Conservation (phyloP, 1,139 yeast genomes). For the Lodderomyces orthopsilosis region DNA sequence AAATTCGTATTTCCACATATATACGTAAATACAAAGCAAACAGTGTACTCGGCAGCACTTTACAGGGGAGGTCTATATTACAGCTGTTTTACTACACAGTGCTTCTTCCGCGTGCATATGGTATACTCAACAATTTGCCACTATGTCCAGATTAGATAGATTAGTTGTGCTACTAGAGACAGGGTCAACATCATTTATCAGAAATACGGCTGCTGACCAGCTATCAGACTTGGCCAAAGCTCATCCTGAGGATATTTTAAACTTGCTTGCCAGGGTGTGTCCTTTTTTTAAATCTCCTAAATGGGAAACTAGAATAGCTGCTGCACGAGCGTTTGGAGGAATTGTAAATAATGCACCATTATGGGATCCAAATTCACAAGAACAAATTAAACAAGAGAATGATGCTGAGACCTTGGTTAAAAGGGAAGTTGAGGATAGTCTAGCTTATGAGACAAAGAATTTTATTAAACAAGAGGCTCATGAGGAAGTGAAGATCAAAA, state of each 20-base stretch:
- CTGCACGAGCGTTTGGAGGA: slow-evolving; percentile 94
- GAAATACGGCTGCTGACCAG: slow-evolving; percentile 97
- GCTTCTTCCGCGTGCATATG: not conserved
- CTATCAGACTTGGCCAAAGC: slow-evolving; percentile 89
- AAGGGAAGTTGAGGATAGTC: slow-evolving; percentile 28
- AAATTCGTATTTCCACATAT: not conserved
- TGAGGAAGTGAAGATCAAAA: slow-evolving; percentile 32
- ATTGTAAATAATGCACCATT: slow-evolving; percentile 72
- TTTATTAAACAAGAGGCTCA: slow-evolving; percentile 18
- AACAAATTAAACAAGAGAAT: slow-evolving; percentile 22
- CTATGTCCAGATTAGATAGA: slow-evolving; percentile 60
- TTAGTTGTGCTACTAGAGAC: slow-evolving; percentile 83
- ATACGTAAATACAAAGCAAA: no score
- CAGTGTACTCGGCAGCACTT: no score
- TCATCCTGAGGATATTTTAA: slow-evolving; percentile 90
- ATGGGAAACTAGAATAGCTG: slow-evolving; percentile 97
- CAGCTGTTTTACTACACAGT: no score
- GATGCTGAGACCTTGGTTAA: slow-evolving; percentile 15
- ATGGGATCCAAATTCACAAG: slow-evolving; percentile 81
- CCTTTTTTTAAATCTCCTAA: slow-evolving; percentile 79
- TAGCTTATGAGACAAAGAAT: slow-evolving; percentile 19
- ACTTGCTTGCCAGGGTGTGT: slow-evolving; percentile 81
- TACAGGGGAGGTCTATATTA: no score
- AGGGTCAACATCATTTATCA: slow-evolving; percentile 89
- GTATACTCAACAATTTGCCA: not conserved